phyloP scores from a whole-genome alignment of 768 basidiomycete genomes.

The Pholiota molesta region DNA sequence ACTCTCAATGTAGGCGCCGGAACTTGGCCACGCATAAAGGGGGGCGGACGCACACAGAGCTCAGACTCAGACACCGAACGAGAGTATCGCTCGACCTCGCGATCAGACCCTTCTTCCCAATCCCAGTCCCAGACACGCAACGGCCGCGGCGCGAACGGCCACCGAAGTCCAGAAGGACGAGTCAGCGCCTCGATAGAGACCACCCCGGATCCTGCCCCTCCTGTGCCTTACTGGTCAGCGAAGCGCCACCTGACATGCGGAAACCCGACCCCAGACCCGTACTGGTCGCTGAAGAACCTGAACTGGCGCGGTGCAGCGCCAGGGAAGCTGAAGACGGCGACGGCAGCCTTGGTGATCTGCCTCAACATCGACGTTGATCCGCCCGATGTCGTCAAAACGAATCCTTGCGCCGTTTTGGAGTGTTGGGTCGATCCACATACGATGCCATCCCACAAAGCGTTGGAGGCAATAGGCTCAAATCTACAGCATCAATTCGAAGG shows the following conservation, averaged over 20 bases:
- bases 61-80: constrained; percentile 62
- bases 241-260: constrained; percentile 92
- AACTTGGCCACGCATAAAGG: constrained; percentile 29
- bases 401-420: constrained; percentile 92
- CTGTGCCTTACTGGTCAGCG: constrained; percentile 82
- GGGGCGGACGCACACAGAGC: constrained; percentile 28
- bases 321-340: constrained; percentile 88
- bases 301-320: constrained; percentile 83
- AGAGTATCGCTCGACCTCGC: constrained; percentile 49
- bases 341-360: constrained; percentile 88
- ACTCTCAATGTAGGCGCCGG: constrained; percentile 14
- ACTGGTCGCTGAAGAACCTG: constrained; percentile 65
- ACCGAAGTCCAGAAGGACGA: constrained; percentile 39
- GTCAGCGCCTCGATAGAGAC: constrained; percentile 50
- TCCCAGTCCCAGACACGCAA: constrained; percentile 37
- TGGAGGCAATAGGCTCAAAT: constrained; percentile 92
- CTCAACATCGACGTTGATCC: constrained; percentile 98
- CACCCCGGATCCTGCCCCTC: constrained; percentile 52
- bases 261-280: constrained; percentile 74
- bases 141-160: constrained; percentile 22
- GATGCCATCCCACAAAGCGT: constrained; percentile 89
- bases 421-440: constrained; percentile 98
- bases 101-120: constrained; percentile 51
- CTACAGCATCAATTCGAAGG: constrained; percentile 96
- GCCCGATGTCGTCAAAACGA: constrained; percentile 96